These are phyloP conservation scores for Aspergillus brunneoviolaceus DNA, from an alignment of 2,329 filamentous ascomycete species.

Conservation along the genomic window DNA sequence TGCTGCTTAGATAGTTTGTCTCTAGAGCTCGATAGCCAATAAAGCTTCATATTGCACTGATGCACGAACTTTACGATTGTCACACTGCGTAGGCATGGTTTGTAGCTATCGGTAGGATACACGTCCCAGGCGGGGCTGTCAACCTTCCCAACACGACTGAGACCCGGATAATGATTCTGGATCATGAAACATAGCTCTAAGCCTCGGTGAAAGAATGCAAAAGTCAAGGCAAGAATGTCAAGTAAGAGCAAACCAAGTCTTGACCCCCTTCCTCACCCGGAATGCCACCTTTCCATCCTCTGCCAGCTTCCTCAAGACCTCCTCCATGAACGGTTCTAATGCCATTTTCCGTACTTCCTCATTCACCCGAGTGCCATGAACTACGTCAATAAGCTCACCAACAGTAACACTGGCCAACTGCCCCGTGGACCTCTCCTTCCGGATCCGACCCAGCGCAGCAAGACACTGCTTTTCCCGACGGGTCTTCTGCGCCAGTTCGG, in stretches of 20 bases:
- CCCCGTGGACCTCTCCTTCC: conserved; percentile 6
- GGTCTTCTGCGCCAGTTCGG: conserved; percentile 39
- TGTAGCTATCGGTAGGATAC: too few species aligned
- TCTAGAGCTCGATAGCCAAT: neutral
- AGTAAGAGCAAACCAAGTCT: neutral
- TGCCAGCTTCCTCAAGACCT: neutral
- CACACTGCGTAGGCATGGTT: too few species aligned
- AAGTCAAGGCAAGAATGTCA: neutral
- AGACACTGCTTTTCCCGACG: conserved; percentile 45
- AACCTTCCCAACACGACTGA: too few species aligned
- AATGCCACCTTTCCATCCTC: neutral
- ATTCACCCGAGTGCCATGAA: too few species aligned
- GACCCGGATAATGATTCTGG: neutral
- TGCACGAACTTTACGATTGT: too few species aligned
- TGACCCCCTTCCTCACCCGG: neutral
- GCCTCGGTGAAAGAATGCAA: too few species aligned
- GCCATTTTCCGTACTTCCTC: too few species aligned
- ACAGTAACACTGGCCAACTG: conserved; percentile 40
- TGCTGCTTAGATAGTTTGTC: neutral
- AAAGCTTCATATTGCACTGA: neutral
- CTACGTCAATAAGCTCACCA: conserved; percentile 32
- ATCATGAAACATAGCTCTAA: too few species aligned
- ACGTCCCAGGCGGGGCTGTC: too few species aligned
- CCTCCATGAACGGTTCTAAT: neutral
- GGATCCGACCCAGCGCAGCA: conserved; percentile 27